Base-by-base conservation (phyloP, 352 stramenopile genomes). In the Pythium utonaiense region DNA sequence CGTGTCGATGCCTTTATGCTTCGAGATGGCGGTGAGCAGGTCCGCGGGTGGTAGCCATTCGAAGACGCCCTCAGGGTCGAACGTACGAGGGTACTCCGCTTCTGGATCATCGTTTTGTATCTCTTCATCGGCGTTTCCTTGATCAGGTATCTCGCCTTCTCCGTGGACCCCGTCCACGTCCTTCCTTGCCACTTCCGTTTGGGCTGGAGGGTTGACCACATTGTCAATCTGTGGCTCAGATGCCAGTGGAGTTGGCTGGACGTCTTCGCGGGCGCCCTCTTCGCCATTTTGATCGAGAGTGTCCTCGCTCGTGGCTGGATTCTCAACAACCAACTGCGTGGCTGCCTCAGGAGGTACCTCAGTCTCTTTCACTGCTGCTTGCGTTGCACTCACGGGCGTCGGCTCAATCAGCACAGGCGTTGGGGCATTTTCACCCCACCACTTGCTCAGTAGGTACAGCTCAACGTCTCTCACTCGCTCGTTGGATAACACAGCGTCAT, bases 11-110 rank as follows among this genome's bases (percentile, higher is more conserved):
- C 33, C 9, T 61, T 45, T 10, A 36, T 44, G 25, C 51, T 14
- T 59, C 12, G 38, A 21, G 22, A 56, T 70, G 2, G 49, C 16
- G 2, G 51, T 31, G 13, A 80, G 66, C 19, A 78, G 34, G 0
- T 67, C 63, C 3, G 67, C 12, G 1, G 65, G 64, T 21, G 81
- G 77, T 4, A 36, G 60, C 81, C 81, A 91, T 64, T 89, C 81
- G 53, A 91, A 91, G 45, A 91, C 70, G 6, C 70, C 58, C 19
- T 84, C 75, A 0, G 81, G 58, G 60, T 88, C 67, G 38, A 81
- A 61, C 40, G 60, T 30, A 21, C 54, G 50, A 33, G 58, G 41
- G 48, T 38, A n/a, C 9, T 17, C 13, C 25, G 22, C 6, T 2
- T 57, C 33, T 13, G 40, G 14, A 6, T 25, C 17, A 12, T 22